phyloP scores from a whole-genome alignment of 768 basidiomycete genomes.

The Pleurotus cornucopiae region DNA sequence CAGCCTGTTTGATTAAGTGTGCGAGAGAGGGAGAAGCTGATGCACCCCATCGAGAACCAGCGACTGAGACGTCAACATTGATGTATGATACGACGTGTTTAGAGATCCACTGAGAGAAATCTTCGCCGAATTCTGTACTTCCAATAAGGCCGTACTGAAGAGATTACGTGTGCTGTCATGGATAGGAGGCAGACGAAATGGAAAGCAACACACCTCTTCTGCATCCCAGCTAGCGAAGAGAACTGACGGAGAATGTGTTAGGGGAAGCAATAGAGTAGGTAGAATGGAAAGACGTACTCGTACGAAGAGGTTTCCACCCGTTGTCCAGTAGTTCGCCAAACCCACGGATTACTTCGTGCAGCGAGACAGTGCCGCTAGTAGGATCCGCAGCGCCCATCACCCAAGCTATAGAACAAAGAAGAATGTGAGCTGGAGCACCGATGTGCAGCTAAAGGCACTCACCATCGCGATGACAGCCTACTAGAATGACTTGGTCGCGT shows the following conservation, averaged over 20 bases:
- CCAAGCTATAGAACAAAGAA: conserved; percentile 41
- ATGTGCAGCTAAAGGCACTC: neutral
- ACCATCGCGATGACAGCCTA: conserved; percentile 77
- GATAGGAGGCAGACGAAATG: conserved; percentile 6
- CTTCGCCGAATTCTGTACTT: conserved; percentile 92
- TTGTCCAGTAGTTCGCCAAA: conserved; percentile 60
- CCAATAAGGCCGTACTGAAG: conserved; percentile 65
- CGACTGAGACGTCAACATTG: conserved; percentile 72
- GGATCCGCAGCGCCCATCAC: conserved; percentile 82
- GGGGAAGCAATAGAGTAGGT: neutral
- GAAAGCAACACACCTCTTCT: conserved; percentile 42
- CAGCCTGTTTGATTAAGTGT: conserved; percentile 63
- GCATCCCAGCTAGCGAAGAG: conserved; percentile 75
- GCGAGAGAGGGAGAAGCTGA: conserved; percentile 79
- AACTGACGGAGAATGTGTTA: conserved; percentile 29
- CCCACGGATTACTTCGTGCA: conserved; percentile 75
- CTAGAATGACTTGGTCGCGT: conserved; percentile 59
- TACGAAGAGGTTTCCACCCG: conserved; percentile 84
- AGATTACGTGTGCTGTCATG: conserved; percentile 10
- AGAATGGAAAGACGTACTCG: conserved; percentile 23
- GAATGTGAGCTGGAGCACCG: neutral
- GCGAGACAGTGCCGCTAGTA: conserved; percentile 72
- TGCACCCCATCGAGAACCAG: conserved; percentile 54
- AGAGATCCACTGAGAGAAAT: conserved; percentile 78
- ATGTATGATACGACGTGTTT: conserved; percentile 82